Percentiles rank a stretch among this genome's conserved stretches.
These are phyloP conservation scores for Centaurea solstitialis DNA, from an alignment of 129 eudicot species.

Conservation along the genomic window DNA sequence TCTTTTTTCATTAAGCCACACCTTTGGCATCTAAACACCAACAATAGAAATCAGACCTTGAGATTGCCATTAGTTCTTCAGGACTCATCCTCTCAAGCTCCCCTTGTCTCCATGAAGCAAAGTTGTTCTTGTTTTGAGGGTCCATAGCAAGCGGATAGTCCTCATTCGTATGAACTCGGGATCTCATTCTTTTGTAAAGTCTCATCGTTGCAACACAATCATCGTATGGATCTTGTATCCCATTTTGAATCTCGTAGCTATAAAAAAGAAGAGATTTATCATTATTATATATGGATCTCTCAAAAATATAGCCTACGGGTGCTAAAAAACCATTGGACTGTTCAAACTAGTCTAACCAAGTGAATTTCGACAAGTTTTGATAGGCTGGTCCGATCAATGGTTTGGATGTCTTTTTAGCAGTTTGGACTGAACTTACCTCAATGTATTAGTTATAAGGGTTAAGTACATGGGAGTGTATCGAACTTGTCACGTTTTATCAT, in stretches of 20 bases:
- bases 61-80: slow-evolving; percentile 58
- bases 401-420: not conserved
- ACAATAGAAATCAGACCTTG: slow-evolving; percentile 90
- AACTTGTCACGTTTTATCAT: too few species aligned
- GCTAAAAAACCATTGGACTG: not conserved
- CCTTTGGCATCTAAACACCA: slow-evolving; percentile 83
- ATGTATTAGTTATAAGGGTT: not conserved
- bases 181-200: slow-evolving; percentile 81
- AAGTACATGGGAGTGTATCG: too few species aligned
- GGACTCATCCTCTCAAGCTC: slow-evolving; percentile 95
- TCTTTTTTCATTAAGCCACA: slow-evolving; percentile 16
- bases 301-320: not conserved
- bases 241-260: slow-evolving; percentile 86
- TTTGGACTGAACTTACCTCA: not conserved
- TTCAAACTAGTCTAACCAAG: not conserved
- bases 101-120: slow-evolving; percentile 73
- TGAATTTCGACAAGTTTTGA: not conserved
- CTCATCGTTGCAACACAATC: slow-evolving; percentile 93
- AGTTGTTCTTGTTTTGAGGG: slow-evolving; percentile 70
- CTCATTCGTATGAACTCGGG: slow-evolving; percentile 66
- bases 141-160: slow-evolving; percentile 75
- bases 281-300: slow-evolving; percentile 2
- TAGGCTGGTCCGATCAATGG: not conserved
- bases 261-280: not conserved
- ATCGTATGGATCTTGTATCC: slow-evolving; percentile 91